Evolutionary conservation across 139 green algal species (phyloP).

Genomic region (Micromonas pusilla): DNA sequence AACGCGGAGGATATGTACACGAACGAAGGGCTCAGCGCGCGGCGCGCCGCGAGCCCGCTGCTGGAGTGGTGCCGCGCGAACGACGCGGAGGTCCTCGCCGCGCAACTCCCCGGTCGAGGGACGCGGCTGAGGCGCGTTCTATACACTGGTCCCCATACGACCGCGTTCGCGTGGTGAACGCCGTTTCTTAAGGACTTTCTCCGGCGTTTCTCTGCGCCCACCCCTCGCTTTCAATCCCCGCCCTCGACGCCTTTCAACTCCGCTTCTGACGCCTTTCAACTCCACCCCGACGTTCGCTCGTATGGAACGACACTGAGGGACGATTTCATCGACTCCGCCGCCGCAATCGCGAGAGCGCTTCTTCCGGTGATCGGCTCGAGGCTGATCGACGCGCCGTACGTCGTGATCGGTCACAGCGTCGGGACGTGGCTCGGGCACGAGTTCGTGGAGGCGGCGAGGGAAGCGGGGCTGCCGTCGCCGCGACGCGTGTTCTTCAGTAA

Average conservation of each 20-base stretch:
- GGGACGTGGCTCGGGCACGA: conserved; percentile 74
- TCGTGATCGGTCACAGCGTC: conserved; percentile 47
- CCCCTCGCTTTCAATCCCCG: no score
- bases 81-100: conserved; percentile 54
- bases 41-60: conserved; percentile 49
- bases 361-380: conserved; percentile 49
- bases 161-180: no score
- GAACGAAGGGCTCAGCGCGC: conserved; percentile 56
- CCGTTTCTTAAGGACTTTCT: no score
- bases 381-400: conserved; percentile 46
- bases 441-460: conserved; percentile 45
- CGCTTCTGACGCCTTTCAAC: no score
- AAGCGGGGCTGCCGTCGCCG: conserved; percentile 51
- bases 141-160: no score
- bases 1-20: conserved; percentile 84
- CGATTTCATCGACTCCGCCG: conserved; percentile 29
- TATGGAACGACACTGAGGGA: no score
- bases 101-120: conserved; percentile 62
- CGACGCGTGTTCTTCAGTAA: conserved; percentile 57
- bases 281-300: no score
- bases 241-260: no score
- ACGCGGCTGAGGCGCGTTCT: no score
- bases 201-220: no score
- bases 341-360: conserved; percentile 45
- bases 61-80: conserved; percentile 63